Conservation (phyloP, 495 filamentous ascomycete genomes). For the Cairneyella variabilis region DNA sequence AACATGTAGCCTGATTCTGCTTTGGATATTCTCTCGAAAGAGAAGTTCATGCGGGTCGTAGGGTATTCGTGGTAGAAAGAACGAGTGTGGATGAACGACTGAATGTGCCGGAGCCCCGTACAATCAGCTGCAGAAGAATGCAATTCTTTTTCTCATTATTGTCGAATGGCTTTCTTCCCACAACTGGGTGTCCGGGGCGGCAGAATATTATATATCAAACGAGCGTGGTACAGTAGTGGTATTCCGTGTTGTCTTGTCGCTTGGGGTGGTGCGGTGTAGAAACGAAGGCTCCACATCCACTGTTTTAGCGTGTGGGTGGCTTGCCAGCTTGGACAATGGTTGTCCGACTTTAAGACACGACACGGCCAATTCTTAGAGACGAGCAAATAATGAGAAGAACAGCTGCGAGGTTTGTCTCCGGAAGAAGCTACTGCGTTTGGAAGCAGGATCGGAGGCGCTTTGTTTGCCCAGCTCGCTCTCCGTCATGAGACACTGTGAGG, state of each 20-base stretch:
- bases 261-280: background rate
- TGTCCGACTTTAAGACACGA: background rate
- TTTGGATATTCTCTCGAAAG: background rate
- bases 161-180: too few species aligned
- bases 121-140: too few species aligned
- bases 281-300: too few species aligned
- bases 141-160: too few species aligned
- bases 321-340: background rate
- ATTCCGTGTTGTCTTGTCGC: background rate
- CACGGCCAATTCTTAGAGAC: too few species aligned
- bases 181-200: background rate
- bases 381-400: background rate
- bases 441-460: background rate
- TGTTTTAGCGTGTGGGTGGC: background rate
- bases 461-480: background rate
- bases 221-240: background rate
- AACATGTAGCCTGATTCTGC: constrained; percentile 3
- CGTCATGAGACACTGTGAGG: background rate
- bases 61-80: background rate
- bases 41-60: background rate
- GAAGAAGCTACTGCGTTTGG: background rate
- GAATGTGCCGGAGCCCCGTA: background rate
- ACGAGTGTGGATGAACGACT: constrained; percentile 7
- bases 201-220: background rate
- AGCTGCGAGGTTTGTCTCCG: background rate